Conservation (phyloP, 305 asterid genomes). For the Fraxinus velutina region DNA sequence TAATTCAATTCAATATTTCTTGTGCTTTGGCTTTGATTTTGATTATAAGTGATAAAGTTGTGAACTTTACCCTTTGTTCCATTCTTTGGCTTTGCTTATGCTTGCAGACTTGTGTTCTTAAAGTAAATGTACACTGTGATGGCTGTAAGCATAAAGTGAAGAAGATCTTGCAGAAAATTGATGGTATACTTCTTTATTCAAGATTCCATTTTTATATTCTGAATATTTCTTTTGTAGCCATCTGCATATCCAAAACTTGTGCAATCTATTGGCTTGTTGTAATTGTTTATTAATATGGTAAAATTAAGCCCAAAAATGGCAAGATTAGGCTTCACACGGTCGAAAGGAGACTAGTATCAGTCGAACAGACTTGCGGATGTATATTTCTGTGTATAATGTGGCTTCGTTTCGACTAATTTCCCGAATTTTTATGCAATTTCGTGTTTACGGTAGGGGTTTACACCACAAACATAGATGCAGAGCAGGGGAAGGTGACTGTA, state of each 20-base stretch:
- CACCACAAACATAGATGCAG: slow-evolving; percentile 63
- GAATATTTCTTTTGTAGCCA: neutral
- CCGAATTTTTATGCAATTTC: neutral
- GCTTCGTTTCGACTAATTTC: neutral
- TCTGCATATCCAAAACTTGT: neutral
- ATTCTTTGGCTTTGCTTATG: slow-evolving; percentile 57
- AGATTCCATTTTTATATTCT: slow-evolving; percentile 19
- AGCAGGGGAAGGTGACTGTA: slow-evolving; percentile 73
- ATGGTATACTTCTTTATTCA: slow-evolving; percentile 50
- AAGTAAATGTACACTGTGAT: slow-evolving; percentile 97
- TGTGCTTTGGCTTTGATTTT: slow-evolving; percentile 12
- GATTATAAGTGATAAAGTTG: slow-evolving; percentile 32
- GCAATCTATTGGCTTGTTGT: neutral
- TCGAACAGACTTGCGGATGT: neutral
- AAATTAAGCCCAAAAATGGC: neutral
- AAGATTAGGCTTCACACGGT: neutral
- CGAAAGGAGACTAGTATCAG: neutral
- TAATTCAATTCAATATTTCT: slow-evolving; percentile 14
- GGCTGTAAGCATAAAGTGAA: slow-evolving; percentile 94
- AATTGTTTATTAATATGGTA: neutral
- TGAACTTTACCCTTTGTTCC: slow-evolving; percentile 38
- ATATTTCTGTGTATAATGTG: neutral
- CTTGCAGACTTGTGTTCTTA: slow-evolving; percentile 95
- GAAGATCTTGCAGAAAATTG: slow-evolving; percentile 95
- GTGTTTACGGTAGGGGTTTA: slow-evolving; percentile 58